Base-by-base conservation (phyloP, 441 rosid genomes). In the Eutrema salsugineum region DNA sequence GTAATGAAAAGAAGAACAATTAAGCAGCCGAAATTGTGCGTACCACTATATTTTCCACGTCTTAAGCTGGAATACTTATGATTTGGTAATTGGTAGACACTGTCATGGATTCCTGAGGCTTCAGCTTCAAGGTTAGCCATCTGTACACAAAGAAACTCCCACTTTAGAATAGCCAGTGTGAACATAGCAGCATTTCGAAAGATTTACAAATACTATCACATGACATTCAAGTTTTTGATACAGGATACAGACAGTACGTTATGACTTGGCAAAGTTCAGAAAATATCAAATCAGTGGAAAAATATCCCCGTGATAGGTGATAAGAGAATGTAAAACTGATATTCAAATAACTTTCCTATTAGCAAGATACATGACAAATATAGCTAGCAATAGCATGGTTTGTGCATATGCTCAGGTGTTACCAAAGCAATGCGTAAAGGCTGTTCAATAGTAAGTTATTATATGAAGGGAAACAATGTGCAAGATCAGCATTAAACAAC, bases 21-120 rank as follows among this genome's bases (percentile, higher is more conserved):
- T 33, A 72, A 72, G 70, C 53, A 14, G 65, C 22, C 39, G 73
- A 63, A 35, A 36, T 44, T 36, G 59, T 72, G 38, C 74, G 54
- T 86, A 93, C 99, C 98, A 77, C 90, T 80, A 78, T 85, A 88
- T 73, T 92, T 93, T 85, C 83, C 91, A 69, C 77, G 90, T 14
- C 84, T 80, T 73, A 83, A 75, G 79, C 84, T 79, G 48, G 96
- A 82, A 77, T 79, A 91, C 63, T 82, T 92, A 55, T 83, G 88
- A 78, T 84, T 88, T 53, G 84, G 76, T 82, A 86, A 77, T 67
- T 82, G 88, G 80, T 83, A 88, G 73, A 80, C 94, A 43, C 84
- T 82, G 68, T 79, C 86, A 46, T 80, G 86, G 70, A 89, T 85
- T 78, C 87, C 95, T 59, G 95, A 57, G 44, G 91, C 71, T 80